A percentile compares a stretch with the other conserved stretches of the same genome.
Conservation (phyloP, 2,329 filamentous ascomycete genomes). For the Immersiporthe knoxdaviesiana region DNA sequence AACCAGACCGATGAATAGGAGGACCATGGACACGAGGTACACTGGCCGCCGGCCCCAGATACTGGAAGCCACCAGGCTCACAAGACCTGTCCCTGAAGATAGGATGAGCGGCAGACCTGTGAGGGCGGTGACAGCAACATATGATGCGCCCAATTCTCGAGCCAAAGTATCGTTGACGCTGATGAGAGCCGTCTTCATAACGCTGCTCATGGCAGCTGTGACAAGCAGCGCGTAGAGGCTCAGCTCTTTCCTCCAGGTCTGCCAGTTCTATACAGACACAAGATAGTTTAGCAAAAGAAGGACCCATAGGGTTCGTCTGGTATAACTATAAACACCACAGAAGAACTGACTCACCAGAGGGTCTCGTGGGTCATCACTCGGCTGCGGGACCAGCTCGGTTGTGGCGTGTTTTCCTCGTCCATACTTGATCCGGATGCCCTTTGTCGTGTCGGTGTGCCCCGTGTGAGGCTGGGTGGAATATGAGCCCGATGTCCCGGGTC, state of each 20-base stretch:
- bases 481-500: conserved; percentile 33
- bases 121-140: conserved; percentile 51
- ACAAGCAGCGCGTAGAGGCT: conserved; percentile 52
- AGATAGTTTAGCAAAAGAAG: background rate
- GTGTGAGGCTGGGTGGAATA: conserved; percentile 24
- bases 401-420: conserved; percentile 47
- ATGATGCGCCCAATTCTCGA: conserved; percentile 47
- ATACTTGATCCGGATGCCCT: conserved; percentile 49
- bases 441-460: conserved; percentile 40
- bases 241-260: conserved; percentile 56
- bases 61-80: conserved; percentile 47
- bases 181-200: conserved; percentile 59
- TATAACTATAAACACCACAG: no score
- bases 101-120: conserved; percentile 58
- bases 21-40: conserved; percentile 50
- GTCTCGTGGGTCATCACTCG: conserved; percentile 57
- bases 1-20: conserved; percentile 53
- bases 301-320: no score
- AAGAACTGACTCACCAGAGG: conserved; percentile 55
- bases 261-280: conserved; percentile 54
- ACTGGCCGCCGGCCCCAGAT: conserved; percentile 58
- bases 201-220: conserved; percentile 50
- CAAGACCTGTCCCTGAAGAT: conserved; percentile 50
- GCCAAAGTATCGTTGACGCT: conserved; percentile 51
- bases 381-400: conserved; percentile 57